Base-by-base conservation (phyloP, 352 stramenopile species). In the Thalassiosira hispida region DNA sequence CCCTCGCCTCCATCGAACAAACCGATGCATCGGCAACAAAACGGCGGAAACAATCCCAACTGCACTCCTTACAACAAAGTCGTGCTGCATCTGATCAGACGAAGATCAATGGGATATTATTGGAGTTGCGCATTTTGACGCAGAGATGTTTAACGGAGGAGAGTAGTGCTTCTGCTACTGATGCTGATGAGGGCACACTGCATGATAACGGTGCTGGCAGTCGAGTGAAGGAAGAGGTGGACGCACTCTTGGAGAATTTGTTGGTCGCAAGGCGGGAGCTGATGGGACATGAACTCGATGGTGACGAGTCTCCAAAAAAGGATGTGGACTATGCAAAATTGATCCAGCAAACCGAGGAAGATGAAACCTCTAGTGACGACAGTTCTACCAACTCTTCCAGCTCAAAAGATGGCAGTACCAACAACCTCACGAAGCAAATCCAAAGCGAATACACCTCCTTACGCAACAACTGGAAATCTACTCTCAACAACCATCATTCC, bases 71-170 rank as follows among this genome's bases (percentile, higher is more conserved):
- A 1, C 20, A 31, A 29, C 31, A 77, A 57, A 67, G 61, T 18
- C 6, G 61, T 31, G 85, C 85, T 23, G 79, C 82, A 2, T 73
- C 85, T 35, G 61, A 60, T 29, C 83, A 90, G 57, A 79, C 61
- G 1, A 83, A 88, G 55, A 70, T 93, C 8, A 79, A 88, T 57
- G 42, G 57, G 4, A 75, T 84, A 51, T 71, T 91, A 18, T 22
- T 93, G n/a, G 85, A 93, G 67, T 79, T 78, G 59, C 70, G 85
- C 4, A 93, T 93, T 72, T 77, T 91, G 20, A 63, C 87, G 14
- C 88, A 93, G 27, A 77, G 88, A 22, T 70, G 73, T 49, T 52
- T 86, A 12, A 47, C 59, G 62, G 59, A 57, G 25, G 33, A 65
- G 25, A n/a, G 63, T n/a, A 44, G 31, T 53, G 33, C 33, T 51